phyloP scores from a whole-genome alignment of 768 basidiomycete species.

The Boletus rex-veris region DNA sequence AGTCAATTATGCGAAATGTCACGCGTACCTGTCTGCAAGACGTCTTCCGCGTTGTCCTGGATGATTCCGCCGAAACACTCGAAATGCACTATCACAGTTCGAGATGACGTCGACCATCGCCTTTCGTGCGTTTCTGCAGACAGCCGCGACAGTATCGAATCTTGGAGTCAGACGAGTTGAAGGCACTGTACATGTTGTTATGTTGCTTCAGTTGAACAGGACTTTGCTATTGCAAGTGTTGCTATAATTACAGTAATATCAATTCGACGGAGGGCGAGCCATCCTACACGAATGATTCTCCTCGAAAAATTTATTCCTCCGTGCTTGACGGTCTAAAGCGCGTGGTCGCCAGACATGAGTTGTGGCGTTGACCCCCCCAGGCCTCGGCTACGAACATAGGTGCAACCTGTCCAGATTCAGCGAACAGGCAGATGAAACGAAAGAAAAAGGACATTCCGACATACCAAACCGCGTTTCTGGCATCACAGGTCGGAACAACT shows the following conservation, averaged over 20 bases:
- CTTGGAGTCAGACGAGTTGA: constrained; percentile 28
- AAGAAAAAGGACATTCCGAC: neutral
- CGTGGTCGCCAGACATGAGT: neutral
- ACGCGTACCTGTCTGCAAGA: constrained; percentile 14
- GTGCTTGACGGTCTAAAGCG: neutral
- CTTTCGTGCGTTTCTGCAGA: constrained; percentile 6
- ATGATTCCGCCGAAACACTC: constrained; percentile 20
- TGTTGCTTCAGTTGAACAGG: constrained; percentile 5
- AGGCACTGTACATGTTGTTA: neutral
- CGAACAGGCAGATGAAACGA: neutral
- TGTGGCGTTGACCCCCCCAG: neutral
- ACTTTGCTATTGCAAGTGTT: neutral
- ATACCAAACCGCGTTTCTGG: neutral
- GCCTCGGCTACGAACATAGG: neutral
- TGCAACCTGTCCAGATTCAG: neutral
- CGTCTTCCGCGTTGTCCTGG: constrained; percentile 27
- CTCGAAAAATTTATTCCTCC: neutral
- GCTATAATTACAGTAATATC: constrained; percentile 9
- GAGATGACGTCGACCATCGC: constrained; percentile 5
- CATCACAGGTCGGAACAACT: neutral
- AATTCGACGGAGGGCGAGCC: neutral
- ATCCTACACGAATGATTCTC: neutral
- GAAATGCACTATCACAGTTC: neutral
- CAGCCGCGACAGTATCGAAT: constrained; percentile 37
- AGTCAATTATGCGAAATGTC: constrained; percentile 9